Conservation (phyloP, 2,329 filamentous ascomycete genomes). For the Cadophora malorum region DNA sequence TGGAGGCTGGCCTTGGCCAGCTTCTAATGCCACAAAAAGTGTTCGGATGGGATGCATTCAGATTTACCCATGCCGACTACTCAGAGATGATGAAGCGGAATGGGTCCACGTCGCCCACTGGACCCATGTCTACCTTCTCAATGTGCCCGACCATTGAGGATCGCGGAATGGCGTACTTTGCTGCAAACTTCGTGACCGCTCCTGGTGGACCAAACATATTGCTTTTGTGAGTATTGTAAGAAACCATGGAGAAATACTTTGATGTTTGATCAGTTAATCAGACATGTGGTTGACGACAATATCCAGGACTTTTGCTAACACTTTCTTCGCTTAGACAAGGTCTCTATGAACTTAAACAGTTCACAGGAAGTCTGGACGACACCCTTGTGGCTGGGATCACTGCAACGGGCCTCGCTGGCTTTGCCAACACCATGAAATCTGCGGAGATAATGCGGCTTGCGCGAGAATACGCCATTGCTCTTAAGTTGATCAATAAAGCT, state of each 20-base stretch:
- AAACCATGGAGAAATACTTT: not conserved
- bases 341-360: slow-evolving; percentile 23
- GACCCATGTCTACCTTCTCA: slow-evolving; percentile 13
- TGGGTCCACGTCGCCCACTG: not conserved
- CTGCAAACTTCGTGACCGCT: slow-evolving; percentile 26
- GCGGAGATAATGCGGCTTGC: slow-evolving; percentile 50
- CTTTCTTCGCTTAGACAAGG: slow-evolving; percentile 4
- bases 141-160: slow-evolving; percentile 24
- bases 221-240: slow-evolving; percentile 13
- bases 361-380: slow-evolving; percentile 19
- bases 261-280: too few species aligned
- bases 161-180: slow-evolving; percentile 29
- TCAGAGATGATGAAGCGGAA: slow-evolving; percentile 3
- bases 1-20: not conserved
- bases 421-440: slow-evolving; percentile 49
- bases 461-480: not conserved
- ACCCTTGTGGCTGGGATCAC: slow-evolving; percentile 47
- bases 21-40: not conserved
- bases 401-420: slow-evolving; percentile 57
- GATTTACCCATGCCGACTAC: slow-evolving; percentile 5
- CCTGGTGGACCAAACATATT: slow-evolving; percentile 19
- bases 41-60: slow-evolving; percentile 45
- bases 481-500: not conserved
- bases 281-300: too few species aligned
- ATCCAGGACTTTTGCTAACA: not conserved